Conservation (phyloP, 169 alveolate species). For the Eimeria mitis region DNA sequence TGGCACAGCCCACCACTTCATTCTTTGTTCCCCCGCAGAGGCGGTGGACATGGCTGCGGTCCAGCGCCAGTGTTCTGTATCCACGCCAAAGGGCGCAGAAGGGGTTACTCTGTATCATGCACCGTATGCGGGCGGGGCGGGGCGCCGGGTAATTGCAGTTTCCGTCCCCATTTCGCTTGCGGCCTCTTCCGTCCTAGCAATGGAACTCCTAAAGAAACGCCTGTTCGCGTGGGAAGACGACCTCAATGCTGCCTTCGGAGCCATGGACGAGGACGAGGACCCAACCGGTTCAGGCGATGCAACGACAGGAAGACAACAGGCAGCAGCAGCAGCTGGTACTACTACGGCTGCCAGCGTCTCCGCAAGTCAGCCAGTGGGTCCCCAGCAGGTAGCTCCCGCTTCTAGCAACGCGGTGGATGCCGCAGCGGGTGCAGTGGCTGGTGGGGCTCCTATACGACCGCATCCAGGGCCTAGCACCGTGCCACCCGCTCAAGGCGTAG, state of each 20-base stretch:
- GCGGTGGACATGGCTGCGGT: slow-evolving; percentile 68
- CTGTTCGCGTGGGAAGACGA: slow-evolving; percentile 64
- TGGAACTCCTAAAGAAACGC: slow-evolving; percentile 67
- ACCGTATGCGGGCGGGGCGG: slow-evolving; percentile 31
- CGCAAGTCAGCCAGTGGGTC: slow-evolving; percentile 31
- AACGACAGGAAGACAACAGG: slow-evolving; percentile 38
- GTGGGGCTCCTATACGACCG: slow-evolving; percentile 37
- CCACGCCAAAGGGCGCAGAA: slow-evolving; percentile 64
- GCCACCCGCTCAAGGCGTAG: slow-evolving; percentile 49
- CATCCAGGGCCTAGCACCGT: slow-evolving; percentile 31
- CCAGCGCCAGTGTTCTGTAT: slow-evolving; percentile 63
- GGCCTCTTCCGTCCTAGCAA: slow-evolving; percentile 58
- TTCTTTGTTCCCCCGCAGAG: slow-evolving; percentile 65
- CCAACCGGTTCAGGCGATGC: slow-evolving; percentile 27
- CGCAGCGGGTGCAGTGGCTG: background rate
- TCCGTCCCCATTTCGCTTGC: slow-evolving; percentile 68
- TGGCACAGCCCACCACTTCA: slow-evolving; percentile 68
- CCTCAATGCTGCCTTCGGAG: slow-evolving; percentile 45
- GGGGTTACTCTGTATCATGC: slow-evolving; percentile 47
- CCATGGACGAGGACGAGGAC: slow-evolving; percentile 62
- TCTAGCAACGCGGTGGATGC: slow-evolving; percentile 12
- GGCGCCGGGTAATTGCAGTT: slow-evolving; percentile 68
- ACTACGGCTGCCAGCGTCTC: slow-evolving; percentile 16
- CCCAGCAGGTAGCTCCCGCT: slow-evolving; percentile 30
- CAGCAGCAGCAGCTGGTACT: background rate